These are phyloP conservation scores for Lipomyces anomalus DNA, from an alignment of 805 yeast genomes.

Conservation along the genomic window DNA sequence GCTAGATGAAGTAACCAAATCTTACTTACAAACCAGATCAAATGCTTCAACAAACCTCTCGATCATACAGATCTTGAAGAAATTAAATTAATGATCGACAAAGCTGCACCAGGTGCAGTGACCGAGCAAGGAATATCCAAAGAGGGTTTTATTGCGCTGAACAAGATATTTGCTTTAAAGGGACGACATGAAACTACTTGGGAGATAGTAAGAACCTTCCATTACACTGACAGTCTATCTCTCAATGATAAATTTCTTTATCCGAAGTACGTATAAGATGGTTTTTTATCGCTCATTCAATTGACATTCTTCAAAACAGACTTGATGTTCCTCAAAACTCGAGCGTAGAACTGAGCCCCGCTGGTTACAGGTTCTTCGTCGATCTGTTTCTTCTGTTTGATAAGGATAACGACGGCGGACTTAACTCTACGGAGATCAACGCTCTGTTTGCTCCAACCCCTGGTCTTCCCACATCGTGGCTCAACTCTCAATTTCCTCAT, in stretches of 20 bases:
- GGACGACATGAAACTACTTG: slow-evolving; percentile 97
- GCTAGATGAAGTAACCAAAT: not conserved
- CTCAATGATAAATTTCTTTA: slow-evolving; percentile 71
- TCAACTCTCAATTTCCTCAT: slow-evolving; percentile 74
- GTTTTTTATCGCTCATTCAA: not conserved
- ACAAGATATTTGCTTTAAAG: slow-evolving; percentile 75
- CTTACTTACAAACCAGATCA: no score
- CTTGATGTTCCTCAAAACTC: slow-evolving; percentile 67
- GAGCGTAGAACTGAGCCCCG: slow-evolving; percentile 86
- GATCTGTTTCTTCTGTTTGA: slow-evolving; percentile 85
- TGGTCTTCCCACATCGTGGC: slow-evolving; percentile 85
- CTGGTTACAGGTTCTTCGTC: slow-evolving; percentile 86
- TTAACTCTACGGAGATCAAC: slow-evolving; percentile 64
- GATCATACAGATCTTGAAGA: slow-evolving; percentile 39
- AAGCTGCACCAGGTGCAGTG: slow-evolving; percentile 32
- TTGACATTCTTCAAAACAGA: slow-evolving; percentile 25
- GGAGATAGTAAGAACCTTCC: slow-evolving; percentile 85
- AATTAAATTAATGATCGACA: slow-evolving; percentile 35
- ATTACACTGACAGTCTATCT: slow-evolving; percentile 87
- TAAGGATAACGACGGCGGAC: slow-evolving; percentile 94
- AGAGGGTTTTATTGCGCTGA: slow-evolving; percentile 70
- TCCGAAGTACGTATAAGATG: slow-evolving; percentile 39
- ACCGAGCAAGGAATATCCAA: slow-evolving; percentile 23
- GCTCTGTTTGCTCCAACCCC: slow-evolving; percentile 83
- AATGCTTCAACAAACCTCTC: slow-evolving; percentile 62